phyloP scores from a whole-genome alignment of 2,329 filamentous ascomycete species.

The Diaporthe australafricana region DNA sequence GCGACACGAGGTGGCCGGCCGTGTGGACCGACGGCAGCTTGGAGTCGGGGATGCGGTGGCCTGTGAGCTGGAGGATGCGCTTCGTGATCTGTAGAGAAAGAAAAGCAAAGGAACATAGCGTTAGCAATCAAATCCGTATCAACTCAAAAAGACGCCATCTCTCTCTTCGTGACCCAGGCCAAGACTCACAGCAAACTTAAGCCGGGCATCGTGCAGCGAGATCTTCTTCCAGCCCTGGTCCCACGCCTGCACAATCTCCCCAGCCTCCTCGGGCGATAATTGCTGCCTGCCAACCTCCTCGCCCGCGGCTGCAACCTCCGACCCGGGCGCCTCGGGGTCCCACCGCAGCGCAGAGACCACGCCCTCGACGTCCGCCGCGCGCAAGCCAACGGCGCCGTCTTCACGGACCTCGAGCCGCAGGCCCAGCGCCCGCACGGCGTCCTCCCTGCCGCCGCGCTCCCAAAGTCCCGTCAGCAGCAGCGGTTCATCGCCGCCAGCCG shows the following conservation, averaged over 20 bases:
- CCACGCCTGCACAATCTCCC: slow-evolving; percentile 57
- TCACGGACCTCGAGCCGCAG: slow-evolving; percentile 52
- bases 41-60: slow-evolving; percentile 78
- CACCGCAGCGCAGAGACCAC: slow-evolving; percentile 42
- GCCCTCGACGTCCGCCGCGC: slow-evolving; percentile 48
- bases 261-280: slow-evolving; percentile 53
- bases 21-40: slow-evolving; percentile 68
- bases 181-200: slow-evolving; percentile 79
- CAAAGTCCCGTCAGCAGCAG: slow-evolving; percentile 43
- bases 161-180: background rate
- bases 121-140: slow-evolving; percentile 35
- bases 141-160: background rate
- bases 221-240: slow-evolving; percentile 69
- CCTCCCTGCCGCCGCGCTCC: slow-evolving; percentile 48
- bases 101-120: background rate
- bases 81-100: slow-evolving; percentile 76
- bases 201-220: slow-evolving; percentile 64
- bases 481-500: slow-evolving; percentile 45
- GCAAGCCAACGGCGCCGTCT: slow-evolving; percentile 54
- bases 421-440: slow-evolving; percentile 49
- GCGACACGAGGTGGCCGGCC: slow-evolving; percentile 64
- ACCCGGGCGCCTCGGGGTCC: slow-evolving; percentile 17
- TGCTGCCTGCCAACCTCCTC: slow-evolving; percentile 39
- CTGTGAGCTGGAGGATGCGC: slow-evolving; percentile 84
- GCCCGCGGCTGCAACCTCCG: slow-evolving; percentile 8